A percentile compares a stretch with the other conserved stretches of the same genome.
Evolutionary conservation across 108 stramenopile species (phyloP).

Genomic region (Chaetoceros muelleri): DNA sequence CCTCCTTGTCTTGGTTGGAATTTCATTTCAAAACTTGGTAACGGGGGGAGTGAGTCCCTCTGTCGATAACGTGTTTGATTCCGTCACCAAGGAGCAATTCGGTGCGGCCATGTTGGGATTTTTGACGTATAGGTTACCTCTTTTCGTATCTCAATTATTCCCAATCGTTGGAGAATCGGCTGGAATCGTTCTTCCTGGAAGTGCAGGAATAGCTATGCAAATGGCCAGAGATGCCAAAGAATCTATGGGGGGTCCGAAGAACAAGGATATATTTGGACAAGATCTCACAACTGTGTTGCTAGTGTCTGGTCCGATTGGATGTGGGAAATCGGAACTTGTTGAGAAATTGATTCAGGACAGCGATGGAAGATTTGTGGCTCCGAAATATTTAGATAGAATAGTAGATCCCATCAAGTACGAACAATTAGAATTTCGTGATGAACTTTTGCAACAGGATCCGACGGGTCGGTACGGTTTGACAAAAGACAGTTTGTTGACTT

Average conservation of each 20-base stretch:
- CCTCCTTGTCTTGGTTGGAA: conserved; percentile 43
- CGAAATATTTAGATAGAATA: conserved; percentile 27
- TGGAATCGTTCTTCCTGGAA: conserved; percentile 33
- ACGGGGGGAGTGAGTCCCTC: conserved; percentile 28
- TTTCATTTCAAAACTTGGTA: conserved; percentile 44
- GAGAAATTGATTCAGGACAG: conserved; percentile 35
- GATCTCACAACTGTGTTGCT: conserved; percentile 50
- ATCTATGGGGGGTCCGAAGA: conserved; percentile 13
- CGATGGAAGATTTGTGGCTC: conserved; percentile 31
- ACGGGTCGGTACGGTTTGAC: conserved; percentile 48
- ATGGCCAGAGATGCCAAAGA: conserved; percentile 10
- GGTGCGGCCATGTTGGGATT: conserved; percentile 68
- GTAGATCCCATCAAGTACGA: conserved; percentile 50
- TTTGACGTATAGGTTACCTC: conserved; percentile 72
- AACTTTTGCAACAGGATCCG: conserved; percentile 42
- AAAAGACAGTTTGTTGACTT: conserved; percentile 44
- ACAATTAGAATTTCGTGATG: conserved; percentile 31
- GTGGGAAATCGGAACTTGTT: conserved; percentile 64
- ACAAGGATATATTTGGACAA: conserved; percentile 4
- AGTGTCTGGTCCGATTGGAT: conserved; percentile 67
- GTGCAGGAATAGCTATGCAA: conserved; percentile 38
- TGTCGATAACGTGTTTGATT: conserved; percentile 30
- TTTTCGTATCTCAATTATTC: conserved; percentile 54
- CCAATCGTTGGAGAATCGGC: conserved; percentile 29
- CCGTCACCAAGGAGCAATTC: conserved; percentile 64